Evolutionary conservation across 2,329 filamentous ascomycete genomes (phyloP), one percentile per base, ranked within the genome.

Genomic region (Pestalotiopsis fici): DNA sequence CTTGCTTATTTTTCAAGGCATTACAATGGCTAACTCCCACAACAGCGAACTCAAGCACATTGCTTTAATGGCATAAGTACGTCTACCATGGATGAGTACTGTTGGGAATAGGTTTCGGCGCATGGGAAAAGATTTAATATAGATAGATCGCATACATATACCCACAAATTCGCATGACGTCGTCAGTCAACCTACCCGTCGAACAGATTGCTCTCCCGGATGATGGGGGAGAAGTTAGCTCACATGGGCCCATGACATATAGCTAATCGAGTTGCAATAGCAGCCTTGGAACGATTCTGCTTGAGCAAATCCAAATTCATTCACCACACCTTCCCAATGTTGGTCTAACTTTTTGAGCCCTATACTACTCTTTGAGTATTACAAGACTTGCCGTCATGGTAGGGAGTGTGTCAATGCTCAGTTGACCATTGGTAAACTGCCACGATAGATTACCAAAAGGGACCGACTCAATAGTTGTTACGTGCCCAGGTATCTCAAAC

Each of bases 31-130:
- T 21, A 72, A 66, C n/a, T 13, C 35, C 35, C 31, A 35, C 31
- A 35, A 25, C 59, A 84, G 83, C 65, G 86, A 88, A 69, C 76
- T 88, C 3, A 86, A 85, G 71, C 83, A 87, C 64, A 87, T 87
- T 72, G 84, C 83, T 1, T 73, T 88, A 64, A 84, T 88, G 83
- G 78, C 79, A 28, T 85, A 47, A 50, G 21, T n/a, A n/a, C 31
- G 31, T 9, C 9, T 23, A 50, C 3, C 6, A 50, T 50, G 43
- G 18, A 60, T 57, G 23, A 25, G 23, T 23, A 27, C 25, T 57
- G 6, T 57, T 12, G 12, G 11, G 47, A 54, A 54, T 18, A 54
- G 31, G 31, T 6, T 35, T 35, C 11, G 31, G 31, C 31, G 31
- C 5, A 23, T 50, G 43, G 43, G n/a, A 50, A 83, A 83, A 74